phyloP scores from a whole-genome alignment of 2,329 filamentous ascomycete species.

The Fusarium stilboides region DNA sequence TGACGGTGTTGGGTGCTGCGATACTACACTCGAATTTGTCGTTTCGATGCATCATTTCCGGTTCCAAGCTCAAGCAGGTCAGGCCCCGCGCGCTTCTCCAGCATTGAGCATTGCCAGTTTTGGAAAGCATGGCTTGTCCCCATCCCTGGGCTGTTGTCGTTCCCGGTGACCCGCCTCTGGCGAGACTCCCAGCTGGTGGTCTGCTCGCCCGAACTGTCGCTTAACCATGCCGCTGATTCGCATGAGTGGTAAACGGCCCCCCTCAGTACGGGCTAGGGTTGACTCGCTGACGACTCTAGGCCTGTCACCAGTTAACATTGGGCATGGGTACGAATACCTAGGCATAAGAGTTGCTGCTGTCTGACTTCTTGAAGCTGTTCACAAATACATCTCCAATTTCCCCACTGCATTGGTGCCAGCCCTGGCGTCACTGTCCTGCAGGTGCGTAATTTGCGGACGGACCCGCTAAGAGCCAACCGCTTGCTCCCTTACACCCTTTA shows the following conservation, averaged over 20 bases:
- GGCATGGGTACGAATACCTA: slow-evolving; percentile 11
- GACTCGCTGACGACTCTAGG: slow-evolving; percentile 24
- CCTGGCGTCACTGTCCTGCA: slow-evolving; percentile 37
- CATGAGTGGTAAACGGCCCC: slow-evolving; percentile 30
- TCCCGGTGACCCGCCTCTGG: slow-evolving; percentile 48
- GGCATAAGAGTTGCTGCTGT: slow-evolving; percentile 15
- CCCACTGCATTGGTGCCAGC: slow-evolving; percentile 27
- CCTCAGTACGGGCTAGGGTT: slow-evolving; percentile 25
- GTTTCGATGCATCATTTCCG: slow-evolving; percentile 36
- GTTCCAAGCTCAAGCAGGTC: slow-evolving; percentile 8
- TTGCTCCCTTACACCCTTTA: slow-evolving; percentile 28
- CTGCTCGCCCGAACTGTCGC: slow-evolving; percentile 43
- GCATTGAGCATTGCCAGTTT: slow-evolving; percentile 34
- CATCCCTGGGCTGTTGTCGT: slow-evolving; percentile 39
- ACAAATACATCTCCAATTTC: slow-evolving; percentile 33
- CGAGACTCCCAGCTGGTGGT: slow-evolving; percentile 35
- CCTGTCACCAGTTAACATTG: slow-evolving; percentile 19
- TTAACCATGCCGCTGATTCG: slow-evolving; percentile 50
- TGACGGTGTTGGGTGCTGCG: slow-evolving; percentile 31
- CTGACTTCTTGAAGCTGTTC: slow-evolving; percentile 22
- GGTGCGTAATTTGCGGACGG: slow-evolving; percentile 44
- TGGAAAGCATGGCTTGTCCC: slow-evolving; percentile 37
- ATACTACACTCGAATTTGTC: slow-evolving; percentile 26
- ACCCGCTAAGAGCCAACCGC: slow-evolving; percentile 34
- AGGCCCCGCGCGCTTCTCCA: slow-evolving; percentile 24